Conservation (phyloP, 2,329 filamentous ascomycete genomes). For the Diatrype stigma region DNA sequence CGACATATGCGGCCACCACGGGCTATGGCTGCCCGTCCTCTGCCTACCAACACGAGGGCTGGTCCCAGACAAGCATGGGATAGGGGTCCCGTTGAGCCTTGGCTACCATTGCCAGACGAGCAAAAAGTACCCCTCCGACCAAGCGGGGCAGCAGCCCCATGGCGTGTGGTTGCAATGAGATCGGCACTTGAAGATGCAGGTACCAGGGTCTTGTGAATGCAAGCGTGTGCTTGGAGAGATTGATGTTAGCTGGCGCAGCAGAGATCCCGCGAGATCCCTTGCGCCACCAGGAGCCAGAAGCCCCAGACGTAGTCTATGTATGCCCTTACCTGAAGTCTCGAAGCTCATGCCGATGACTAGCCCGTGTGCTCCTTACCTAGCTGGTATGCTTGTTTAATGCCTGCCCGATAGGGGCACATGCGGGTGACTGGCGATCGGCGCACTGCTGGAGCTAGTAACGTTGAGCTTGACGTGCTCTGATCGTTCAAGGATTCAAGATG, state of each 20-base stretch:
- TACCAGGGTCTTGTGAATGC: background rate
- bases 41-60: background rate
- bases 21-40: background rate
- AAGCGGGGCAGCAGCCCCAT: conserved; percentile 30
- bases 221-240: background rate
- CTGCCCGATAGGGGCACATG: background rate
- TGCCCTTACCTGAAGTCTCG: background rate
- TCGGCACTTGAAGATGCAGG: conserved; percentile 14
- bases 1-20: background rate
- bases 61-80: background rate
- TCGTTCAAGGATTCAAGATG: conserved; percentile 3
- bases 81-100: background rate
- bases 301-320: too few species aligned
- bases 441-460: background rate
- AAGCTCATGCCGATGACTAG: background rate
- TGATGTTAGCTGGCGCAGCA: conserved; percentile 11
- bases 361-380: background rate
- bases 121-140: conserved; percentile 50
- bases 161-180: conserved; percentile 15
- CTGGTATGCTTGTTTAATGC: background rate
- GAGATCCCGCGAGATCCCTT: conserved; percentile 1
- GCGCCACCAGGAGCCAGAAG: too few species aligned
- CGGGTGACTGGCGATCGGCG: background rate
- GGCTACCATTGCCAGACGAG: conserved; percentile 51
- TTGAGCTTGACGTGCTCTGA: conserved; percentile 4